Evolutionary conservation across 768 basidiomycete species (phyloP).

Genomic region (Pleurotus eryngii): DNA sequence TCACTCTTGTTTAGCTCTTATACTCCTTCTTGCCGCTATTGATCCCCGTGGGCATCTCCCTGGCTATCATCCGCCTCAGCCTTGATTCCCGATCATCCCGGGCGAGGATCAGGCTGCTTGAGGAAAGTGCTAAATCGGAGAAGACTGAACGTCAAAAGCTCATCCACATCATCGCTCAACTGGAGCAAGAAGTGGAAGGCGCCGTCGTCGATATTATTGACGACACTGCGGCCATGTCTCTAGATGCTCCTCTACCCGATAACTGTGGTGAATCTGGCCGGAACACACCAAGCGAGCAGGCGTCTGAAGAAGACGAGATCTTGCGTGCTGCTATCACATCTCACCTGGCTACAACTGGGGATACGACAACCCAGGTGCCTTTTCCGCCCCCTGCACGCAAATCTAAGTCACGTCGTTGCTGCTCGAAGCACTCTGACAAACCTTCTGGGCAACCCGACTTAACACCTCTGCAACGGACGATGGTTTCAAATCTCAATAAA

Average conservation of each 20-base stretch:
- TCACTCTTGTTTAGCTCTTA: constrained; percentile 35
- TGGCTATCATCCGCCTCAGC: constrained; percentile 52
- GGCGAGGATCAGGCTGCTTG: constrained; percentile 59
- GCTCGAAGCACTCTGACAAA: neutral
- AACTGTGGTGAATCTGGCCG: neutral
- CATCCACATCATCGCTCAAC: constrained; percentile 47
- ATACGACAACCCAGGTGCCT: neutral
- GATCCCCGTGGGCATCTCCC: constrained; percentile 52
- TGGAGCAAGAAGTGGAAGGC: constrained; percentile 60
- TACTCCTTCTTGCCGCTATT: constrained; percentile 60
- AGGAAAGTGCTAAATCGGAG: constrained; percentile 34
- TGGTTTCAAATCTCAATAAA: constrained; percentile 58
- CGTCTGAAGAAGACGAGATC: neutral
- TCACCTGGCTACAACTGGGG: neutral
- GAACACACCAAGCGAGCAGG: constrained; percentile 3
- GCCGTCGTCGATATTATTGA: constrained; percentile 59
- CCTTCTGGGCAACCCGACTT: constrained; percentile 41
- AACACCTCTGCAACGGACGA: constrained; percentile 52
- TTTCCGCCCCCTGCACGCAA: neutral
- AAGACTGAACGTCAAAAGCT: constrained; percentile 47
- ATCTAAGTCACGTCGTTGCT: neutral
- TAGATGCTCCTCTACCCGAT: constrained; percentile 10
- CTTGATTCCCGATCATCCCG: constrained; percentile 59
- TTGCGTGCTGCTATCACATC: neutral
- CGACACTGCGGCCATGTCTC: constrained; percentile 26